phyloP scores from a whole-genome alignment of 257 asterid species.

The Solanum okadae region DNA sequence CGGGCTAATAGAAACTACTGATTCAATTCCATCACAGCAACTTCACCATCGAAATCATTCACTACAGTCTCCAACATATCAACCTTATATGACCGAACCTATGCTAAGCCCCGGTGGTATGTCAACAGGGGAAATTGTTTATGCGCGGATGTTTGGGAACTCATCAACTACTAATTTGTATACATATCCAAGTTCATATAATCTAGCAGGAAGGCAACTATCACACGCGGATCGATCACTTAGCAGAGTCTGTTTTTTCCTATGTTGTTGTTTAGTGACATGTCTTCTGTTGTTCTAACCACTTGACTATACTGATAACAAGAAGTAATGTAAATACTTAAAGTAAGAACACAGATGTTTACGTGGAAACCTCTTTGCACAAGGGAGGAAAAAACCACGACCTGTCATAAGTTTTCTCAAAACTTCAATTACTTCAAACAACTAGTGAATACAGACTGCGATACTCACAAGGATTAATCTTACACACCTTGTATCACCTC shows the following conservation, averaged over 20 bases:
- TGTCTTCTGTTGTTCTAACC: constrained; percentile 47
- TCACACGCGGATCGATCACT: constrained; percentile 46
- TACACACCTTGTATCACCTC: no score
- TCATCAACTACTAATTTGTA: constrained; percentile 20
- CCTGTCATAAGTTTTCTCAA: no score
- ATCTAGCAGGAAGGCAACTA: constrained; percentile 24
- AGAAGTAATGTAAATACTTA: no score
- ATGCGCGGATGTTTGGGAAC: constrained; percentile 39
- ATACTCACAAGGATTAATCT: no score
- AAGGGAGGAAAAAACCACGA: no score
- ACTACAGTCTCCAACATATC: constrained; percentile 2
- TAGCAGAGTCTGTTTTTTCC: constrained; percentile 41
- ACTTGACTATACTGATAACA: no score
- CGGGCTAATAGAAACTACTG: background rate
- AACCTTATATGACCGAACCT: constrained; percentile 5
- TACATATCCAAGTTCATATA: constrained; percentile 40
- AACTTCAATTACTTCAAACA: no score
- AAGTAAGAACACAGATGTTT: no score
- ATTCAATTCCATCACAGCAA: constrained; percentile 7
- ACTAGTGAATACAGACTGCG: no score
- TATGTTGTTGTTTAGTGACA: constrained; percentile 42
- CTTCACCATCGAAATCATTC: no score
- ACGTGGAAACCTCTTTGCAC: no score
- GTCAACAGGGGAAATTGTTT: constrained; percentile 36
- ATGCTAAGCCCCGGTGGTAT: constrained; percentile 5